Conservation (phyloP, 768 basidiomycete species). For the Lactifluus subvellereus region DNA sequence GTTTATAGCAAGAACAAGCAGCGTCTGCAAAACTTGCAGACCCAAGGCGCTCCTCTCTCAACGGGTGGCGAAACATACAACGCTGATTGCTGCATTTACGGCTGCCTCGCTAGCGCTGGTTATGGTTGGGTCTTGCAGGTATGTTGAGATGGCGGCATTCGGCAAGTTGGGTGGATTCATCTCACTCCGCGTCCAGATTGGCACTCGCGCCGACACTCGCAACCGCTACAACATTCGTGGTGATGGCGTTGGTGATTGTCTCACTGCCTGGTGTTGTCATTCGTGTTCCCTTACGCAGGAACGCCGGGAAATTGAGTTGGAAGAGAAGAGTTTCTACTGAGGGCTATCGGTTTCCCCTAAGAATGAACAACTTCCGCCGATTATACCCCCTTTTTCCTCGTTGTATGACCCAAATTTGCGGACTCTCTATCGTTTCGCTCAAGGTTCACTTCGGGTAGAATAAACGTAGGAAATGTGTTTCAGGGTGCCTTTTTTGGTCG, state of each 20-base stretch:
- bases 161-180: background rate
- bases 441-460: too few relatives aligned
- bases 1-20: conserved; percentile 37
- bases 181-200: background rate
- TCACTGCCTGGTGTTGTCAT: background rate
- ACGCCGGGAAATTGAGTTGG: background rate
- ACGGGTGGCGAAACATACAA: background rate
- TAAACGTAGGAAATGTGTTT: too few relatives aligned
- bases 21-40: conserved; percentile 36
- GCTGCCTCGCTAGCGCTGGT: background rate
- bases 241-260: background rate
- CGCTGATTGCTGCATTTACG: background rate
- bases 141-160: background rate
- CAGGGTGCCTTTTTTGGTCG: too few relatives aligned
- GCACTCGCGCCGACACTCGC: background rate
- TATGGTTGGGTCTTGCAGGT: background rate
- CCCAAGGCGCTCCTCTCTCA: conserved; percentile 32
- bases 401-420: too few relatives aligned
- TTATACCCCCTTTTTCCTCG: background rate
- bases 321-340: background rate
- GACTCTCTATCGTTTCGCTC: too few relatives aligned
- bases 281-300: background rate
- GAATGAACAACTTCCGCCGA: background rate
- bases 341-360: background rate
- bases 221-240: background rate